These are phyloP conservation scores for Margaritispora aquatica DNA, from an alignment of 495 filamentous ascomycete species.

Conservation along the genomic window DNA sequence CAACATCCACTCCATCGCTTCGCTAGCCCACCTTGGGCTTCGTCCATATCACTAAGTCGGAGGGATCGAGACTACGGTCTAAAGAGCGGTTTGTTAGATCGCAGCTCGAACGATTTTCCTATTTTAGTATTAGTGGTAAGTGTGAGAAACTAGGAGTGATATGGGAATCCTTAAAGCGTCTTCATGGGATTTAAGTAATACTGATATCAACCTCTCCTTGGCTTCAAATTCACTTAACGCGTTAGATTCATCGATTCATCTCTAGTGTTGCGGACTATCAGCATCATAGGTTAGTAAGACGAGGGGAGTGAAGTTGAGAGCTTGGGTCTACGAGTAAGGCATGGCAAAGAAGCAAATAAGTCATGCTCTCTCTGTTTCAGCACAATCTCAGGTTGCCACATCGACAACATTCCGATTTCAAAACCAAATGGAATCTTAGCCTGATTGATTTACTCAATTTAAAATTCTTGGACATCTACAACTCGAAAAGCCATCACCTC, in stretches of 20 bases:
- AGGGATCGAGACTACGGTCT: neutral
- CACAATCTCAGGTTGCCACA: neutral
- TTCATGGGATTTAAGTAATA: no score
- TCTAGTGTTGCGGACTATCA: constrained; percentile 2
- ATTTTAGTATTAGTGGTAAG: no score
- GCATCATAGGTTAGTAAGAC: constrained; percentile 6
- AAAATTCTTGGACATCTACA: neutral
- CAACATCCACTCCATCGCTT: neutral
- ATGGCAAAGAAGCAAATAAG: neutral
- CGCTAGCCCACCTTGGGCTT: constrained; percentile 2
- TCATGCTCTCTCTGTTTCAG: neutral
- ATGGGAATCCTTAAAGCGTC: no score
- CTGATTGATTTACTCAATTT: neutral
- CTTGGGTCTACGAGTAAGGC: neutral
- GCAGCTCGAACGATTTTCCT: no score
- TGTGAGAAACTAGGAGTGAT: no score
- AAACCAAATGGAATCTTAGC: neutral
- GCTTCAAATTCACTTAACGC: no score
- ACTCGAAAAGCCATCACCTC: neutral
- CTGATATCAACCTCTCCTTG: no score
- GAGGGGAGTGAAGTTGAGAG: neutral
- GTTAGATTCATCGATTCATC: no score
- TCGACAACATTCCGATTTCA: neutral
- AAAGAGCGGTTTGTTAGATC: constrained; percentile 6
- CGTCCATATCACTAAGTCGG: constrained; percentile 3